phyloP scores from a whole-genome alignment of 768 basidiomycete genomes.

The Dentipellis sp. region DNA sequence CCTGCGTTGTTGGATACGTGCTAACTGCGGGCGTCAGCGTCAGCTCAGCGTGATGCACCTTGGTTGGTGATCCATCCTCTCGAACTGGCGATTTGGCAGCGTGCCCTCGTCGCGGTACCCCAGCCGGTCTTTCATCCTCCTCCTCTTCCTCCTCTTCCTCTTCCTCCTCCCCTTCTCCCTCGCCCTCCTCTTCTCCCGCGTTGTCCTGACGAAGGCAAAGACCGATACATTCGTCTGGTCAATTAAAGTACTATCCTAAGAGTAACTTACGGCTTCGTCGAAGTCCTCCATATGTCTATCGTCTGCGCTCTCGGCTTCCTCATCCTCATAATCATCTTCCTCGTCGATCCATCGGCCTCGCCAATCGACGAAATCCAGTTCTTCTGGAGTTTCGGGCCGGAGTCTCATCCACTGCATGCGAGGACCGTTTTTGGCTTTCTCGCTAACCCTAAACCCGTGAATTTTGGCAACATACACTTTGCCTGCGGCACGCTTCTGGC shows the following conservation, averaged over 20 bases:
- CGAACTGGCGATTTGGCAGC: not conserved
- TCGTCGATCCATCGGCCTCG: constrained; percentile 83
- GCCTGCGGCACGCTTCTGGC: constrained; percentile 81
- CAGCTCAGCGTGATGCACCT: not conserved
- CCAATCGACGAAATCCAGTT: constrained; percentile 86
- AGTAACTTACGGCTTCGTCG: constrained; percentile 50
- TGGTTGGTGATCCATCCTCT: not conserved
- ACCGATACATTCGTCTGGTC: not conserved
- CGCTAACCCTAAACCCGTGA: constrained; percentile 97
- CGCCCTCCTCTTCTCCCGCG: constrained; percentile 37
- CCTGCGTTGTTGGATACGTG: too few relatives aligned
- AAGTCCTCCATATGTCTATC: constrained; percentile 84
- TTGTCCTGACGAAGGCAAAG: constrained; percentile 22
- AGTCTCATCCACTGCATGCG: constrained; percentile 95
- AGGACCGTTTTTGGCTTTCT: constrained; percentile 89
- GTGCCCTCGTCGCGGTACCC: not conserved
- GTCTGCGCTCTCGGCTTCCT: constrained; percentile 30
- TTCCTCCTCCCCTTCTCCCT: constrained; percentile 46
- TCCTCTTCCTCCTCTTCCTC: constrained; percentile 31
- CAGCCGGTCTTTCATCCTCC: not conserved
- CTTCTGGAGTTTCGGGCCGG: constrained; percentile 70
- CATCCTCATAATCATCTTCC: constrained; percentile 57
- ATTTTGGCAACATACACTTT: constrained; percentile 87
- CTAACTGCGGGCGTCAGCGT: not conserved
- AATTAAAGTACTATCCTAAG: not conserved